Base-by-base conservation (phyloP, 441 rosid species). In the Adansonia rubrostipa region DNA sequence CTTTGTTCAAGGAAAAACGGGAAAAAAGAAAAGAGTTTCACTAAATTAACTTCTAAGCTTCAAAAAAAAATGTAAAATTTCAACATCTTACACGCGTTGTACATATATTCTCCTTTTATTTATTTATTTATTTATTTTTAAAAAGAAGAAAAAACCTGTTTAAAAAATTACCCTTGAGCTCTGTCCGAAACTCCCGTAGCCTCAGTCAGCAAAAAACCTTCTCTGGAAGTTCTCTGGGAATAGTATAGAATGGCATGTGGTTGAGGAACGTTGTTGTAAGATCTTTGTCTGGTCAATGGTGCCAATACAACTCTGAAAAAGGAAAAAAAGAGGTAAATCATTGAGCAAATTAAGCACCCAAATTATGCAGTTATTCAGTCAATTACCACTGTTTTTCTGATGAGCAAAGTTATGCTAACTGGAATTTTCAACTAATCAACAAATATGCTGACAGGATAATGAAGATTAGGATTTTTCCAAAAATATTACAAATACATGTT, bases 111-210 rank as follows among this genome's bases (percentile, higher is more conserved):
- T 65, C 13, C 13, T 40, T 36, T 19, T 8, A n/a, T 15, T 7
- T 15, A 3, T 15, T 24, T 24, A 24, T 24, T 24, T 24, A 24
- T 24, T 24, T 24, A 24, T 24, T 24, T 24, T 24, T 0, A 28
- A 28, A 56, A 48, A 48, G 0, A 10, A 19, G 19, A 22, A 61
- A 0, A 5, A 0, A 15, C 44, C 4, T 40, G 36, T 22, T 22
- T 9, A 9, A 44, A 22, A 28, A 70, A 24, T 17, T 84, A 87
- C 92, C 92, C 92, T 80, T 80, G 90, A 77, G 91, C 90, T 44
- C 88, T 87, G 22, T 86, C 83, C 62, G 94, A 89, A 80, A 89
- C 82, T 57, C 85, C 90, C 1, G 93, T 81, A 19, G 89, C 92
- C 86, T 90, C 94, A 56, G 85, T 0, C 56, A 90, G 74, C 73